These are phyloP conservation scores for Obelidium mucronatum DNA, from an alignment of 192 early-diverging fungal species.

Conservation along the genomic window DNA sequence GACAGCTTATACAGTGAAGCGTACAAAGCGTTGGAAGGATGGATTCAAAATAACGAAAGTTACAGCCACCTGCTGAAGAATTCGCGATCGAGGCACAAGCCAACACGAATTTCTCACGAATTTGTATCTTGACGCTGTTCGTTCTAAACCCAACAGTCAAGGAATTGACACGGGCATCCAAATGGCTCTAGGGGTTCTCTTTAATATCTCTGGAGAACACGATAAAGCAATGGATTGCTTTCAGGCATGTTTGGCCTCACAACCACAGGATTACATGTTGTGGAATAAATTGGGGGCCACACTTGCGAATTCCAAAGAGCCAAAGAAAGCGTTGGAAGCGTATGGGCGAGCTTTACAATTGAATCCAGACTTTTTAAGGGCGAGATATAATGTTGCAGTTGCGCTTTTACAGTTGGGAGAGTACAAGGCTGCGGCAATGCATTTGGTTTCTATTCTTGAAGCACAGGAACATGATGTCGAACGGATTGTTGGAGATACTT, in stretches of 20 bases:
- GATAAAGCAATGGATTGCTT: conserved; percentile 98
- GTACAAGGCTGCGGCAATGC: conserved; percentile 90
- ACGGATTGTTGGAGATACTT: conserved; percentile 32
- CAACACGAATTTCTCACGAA: conserved; percentile 77
- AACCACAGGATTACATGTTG: conserved; percentile 91
- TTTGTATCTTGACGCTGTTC: conserved; percentile 82
- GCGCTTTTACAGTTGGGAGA: conserved; percentile 88
- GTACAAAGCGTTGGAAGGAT: conserved; percentile 88
- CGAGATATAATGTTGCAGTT: conserved; percentile 95
- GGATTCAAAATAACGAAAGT: conserved; percentile 77
- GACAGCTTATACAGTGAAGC: conserved; percentile 85
- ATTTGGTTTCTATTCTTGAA: conserved; percentile 86
- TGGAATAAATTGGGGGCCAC: conserved; percentile 99
- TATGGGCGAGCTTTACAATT: conserved; percentile 94
- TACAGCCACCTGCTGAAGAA: conserved; percentile 65
- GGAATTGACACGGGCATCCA: conserved; percentile 94
- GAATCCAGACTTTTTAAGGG: conserved; percentile 94
- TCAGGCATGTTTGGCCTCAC: conserved; percentile 81
- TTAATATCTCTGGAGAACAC: conserved; percentile 93
- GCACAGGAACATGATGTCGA: conserved; percentile 68
- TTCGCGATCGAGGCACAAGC: conserved; percentile 38
- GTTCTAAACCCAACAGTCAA: conserved; percentile 63
- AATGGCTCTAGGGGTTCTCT: conserved; percentile 92
- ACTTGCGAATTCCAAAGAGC: conserved; percentile 85
- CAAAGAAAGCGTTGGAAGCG: conserved; percentile 83